phyloP scores from a whole-genome alignment of 1,139 yeast genomes.

The Taphrina pruni region DNA sequence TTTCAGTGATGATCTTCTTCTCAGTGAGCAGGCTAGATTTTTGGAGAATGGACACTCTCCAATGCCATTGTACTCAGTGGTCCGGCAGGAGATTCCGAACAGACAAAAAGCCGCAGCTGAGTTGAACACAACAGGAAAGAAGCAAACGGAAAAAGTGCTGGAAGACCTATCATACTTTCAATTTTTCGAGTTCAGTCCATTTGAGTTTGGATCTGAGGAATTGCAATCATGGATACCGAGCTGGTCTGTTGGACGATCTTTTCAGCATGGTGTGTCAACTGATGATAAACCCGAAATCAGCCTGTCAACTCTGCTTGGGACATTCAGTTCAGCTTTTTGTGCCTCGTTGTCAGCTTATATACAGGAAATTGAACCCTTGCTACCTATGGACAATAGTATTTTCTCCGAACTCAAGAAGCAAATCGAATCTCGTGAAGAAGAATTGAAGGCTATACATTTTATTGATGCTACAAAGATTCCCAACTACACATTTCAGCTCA shows the following conservation, averaged over 20 bases:
- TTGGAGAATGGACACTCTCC: constrained; percentile 46
- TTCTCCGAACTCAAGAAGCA: constrained; percentile 42
- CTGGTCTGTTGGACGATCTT: constrained; percentile 47
- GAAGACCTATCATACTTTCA: constrained; percentile 45
- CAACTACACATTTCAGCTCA: constrained; percentile 46
- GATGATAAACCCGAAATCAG: constrained; percentile 45
- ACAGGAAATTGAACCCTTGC: constrained; percentile 45
- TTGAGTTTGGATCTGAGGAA: constrained; percentile 48
- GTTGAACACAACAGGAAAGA: constrained; percentile 14
- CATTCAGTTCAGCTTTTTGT: constrained; percentile 48
- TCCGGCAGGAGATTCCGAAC: constrained; percentile 46
- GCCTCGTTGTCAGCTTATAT: constrained; percentile 47
- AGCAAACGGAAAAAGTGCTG: neutral
- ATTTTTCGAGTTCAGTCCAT: constrained; percentile 48
- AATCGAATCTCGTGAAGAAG: constrained; percentile 45
- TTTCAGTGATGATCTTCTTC: constrained; percentile 43
- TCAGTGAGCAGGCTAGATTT: constrained; percentile 45
- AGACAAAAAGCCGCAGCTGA: constrained; percentile 29
- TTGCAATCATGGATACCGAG: constrained; percentile 47
- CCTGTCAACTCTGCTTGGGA: constrained; percentile 46
- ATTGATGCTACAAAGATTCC: constrained; percentile 46
- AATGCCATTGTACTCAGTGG: constrained; percentile 47
- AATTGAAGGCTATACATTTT: constrained; percentile 46
- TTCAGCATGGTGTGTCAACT: constrained; percentile 43
- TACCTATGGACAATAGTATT: constrained; percentile 41